Evolutionary conservation across 805 yeast genomes (phyloP).

Genomic region (Starmerella etchellsii): DNA sequence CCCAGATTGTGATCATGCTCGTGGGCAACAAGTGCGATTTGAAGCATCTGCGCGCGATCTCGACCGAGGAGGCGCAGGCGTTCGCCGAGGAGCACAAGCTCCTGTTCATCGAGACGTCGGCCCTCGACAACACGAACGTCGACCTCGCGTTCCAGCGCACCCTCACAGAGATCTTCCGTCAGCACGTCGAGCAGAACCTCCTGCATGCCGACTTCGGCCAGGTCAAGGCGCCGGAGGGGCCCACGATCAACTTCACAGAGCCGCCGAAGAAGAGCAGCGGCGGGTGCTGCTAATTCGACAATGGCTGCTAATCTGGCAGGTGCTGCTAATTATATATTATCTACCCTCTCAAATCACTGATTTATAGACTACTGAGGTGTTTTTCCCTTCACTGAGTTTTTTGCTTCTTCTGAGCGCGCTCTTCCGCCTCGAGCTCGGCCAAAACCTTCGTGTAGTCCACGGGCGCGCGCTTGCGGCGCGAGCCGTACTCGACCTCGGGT

Average conservation of each 20-base stretch:
- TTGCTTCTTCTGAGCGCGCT: constrained; percentile 8
- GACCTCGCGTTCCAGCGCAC: constrained; percentile 89
- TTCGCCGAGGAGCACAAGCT: constrained; percentile 73
- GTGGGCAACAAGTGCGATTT: constrained; percentile 96
- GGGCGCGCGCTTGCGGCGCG: constrained; percentile 83
- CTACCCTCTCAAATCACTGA: background rate
- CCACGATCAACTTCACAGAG: constrained; percentile 84
- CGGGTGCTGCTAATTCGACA: constrained; percentile 64
- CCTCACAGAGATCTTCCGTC: constrained; percentile 86
- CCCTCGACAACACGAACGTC: constrained; percentile 86
- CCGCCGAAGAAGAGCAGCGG: constrained; percentile 57
- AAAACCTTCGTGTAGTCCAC: constrained; percentile 78
- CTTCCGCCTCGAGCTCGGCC: constrained; percentile 47
- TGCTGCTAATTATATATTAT: too few species aligned
- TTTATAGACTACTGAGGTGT: background rate
- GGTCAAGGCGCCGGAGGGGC: constrained; percentile 65
- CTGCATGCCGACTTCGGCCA: constrained; percentile 65
- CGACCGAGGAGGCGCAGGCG: constrained; percentile 92
- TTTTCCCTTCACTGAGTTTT: background rate
- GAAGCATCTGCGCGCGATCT: constrained; percentile 88
- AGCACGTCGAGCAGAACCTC: constrained; percentile 77
- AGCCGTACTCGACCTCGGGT: constrained; percentile 61
- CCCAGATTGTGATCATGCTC: constrained; percentile 87
- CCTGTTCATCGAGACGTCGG: constrained; percentile 91
- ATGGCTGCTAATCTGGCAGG: too few species aligned